A percentile compares a stretch with the other conserved stretches of the same genome.
Evolutionary conservation across 2,329 filamentous ascomycete species (phyloP).

Genomic region (Fusarium albidum): DNA sequence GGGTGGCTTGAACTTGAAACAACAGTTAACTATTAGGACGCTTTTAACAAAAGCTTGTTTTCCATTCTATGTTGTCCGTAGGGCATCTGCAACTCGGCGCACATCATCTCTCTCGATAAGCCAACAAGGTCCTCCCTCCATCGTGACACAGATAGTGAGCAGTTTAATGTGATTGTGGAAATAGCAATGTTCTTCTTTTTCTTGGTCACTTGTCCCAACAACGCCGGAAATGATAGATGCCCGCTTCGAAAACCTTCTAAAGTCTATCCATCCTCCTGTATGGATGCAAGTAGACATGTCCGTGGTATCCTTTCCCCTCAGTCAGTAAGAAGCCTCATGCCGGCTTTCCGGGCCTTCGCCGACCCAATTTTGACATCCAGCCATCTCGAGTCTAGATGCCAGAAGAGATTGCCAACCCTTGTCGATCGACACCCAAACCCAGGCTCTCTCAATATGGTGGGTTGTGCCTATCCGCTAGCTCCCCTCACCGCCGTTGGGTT

Average conservation of each 20-base stretch:
- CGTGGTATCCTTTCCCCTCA: not conserved
- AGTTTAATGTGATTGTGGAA: no score
- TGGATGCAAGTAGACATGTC: not conserved
- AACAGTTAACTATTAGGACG: no score
- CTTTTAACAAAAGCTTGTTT: no score
- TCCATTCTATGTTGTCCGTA: no score
- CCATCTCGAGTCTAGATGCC: no score
- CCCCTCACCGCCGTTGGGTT: not conserved
- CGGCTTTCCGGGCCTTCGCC: not conserved
- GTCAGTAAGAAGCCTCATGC: not conserved
- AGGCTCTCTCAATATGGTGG: slow-evolving; percentile 2
- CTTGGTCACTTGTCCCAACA: slow-evolving; percentile 15
- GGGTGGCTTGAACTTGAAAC: no score
- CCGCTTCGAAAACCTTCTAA: slow-evolving; percentile 24
- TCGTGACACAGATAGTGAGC: no score
- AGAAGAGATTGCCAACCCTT: no score
- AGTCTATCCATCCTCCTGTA: slow-evolving; percentile 22
- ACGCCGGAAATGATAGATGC: slow-evolving; percentile 25
- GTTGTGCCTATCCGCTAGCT: not conserved
- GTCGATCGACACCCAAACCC: not conserved
- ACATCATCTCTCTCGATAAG: no score
- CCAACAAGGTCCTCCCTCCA: no score
- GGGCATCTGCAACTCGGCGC: no score
- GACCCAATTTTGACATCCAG: not conserved
- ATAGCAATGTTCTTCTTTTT: slow-evolving; percentile 2